Percentiles rank a stretch among this genome's conserved stretches.
phyloP scores from a whole-genome alignment of 2,329 filamentous ascomycete genomes.

The Colletotrichum salicis region DNA sequence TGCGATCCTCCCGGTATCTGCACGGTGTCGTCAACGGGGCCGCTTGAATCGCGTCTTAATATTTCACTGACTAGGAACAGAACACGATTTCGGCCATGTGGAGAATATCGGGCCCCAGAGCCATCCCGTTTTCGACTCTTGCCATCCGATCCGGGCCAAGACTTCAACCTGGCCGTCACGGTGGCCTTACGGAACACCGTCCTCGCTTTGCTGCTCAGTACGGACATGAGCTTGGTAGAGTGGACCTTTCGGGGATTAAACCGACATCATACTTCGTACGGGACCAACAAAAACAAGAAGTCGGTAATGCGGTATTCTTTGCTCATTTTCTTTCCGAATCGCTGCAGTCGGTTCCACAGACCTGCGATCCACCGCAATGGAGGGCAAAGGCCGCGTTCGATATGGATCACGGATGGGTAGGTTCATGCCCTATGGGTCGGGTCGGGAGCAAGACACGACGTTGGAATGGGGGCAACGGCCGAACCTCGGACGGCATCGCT shows the following conservation, averaged over 20 bases:
- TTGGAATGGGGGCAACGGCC: constrained; percentile 30
- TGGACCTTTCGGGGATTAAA: constrained; percentile 26
- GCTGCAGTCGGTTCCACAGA: background rate
- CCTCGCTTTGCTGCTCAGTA: constrained; percentile 11
- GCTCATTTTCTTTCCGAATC: background rate
- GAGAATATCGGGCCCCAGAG: constrained; percentile 20
- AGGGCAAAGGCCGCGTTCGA: constrained; percentile 1
- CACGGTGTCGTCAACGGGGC: constrained; percentile 18
- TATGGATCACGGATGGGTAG: constrained; percentile 4
- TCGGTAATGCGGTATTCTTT: constrained; percentile 11
- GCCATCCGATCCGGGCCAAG: constrained; percentile 28
- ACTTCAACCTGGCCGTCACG: constrained; percentile 5
- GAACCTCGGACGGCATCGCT: constrained; percentile 32
- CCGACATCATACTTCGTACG: background rate
- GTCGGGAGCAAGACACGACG: constrained; percentile 27
- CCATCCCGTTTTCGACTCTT: constrained; percentile 23
- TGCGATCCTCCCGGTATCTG: constrained; percentile 13
- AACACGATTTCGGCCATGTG: constrained; percentile 3
- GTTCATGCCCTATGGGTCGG: background rate
- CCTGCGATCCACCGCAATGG: constrained; percentile 6
- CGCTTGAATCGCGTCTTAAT: constrained; percentile 27
- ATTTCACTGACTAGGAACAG: constrained; percentile 27
- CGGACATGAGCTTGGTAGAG: constrained; percentile 12
- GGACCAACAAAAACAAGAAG: constrained; percentile 11
- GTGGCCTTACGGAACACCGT: constrained; percentile 22